Evolutionary conservation across 129 eudicot genomes (phyloP).

Genomic region (Kitagawia praeruptora): DNA sequence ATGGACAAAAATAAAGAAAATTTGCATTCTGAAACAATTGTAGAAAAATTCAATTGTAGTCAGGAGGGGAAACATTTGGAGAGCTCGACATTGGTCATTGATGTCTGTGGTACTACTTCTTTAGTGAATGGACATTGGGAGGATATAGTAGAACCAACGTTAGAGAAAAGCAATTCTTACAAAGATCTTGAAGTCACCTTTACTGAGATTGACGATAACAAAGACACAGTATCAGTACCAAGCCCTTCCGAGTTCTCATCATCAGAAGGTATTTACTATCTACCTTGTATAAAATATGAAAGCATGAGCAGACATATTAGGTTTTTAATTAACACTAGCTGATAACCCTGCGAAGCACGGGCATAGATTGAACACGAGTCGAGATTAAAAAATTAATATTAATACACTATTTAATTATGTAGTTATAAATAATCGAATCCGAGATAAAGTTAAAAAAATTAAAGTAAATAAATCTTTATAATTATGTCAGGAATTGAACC

Average conservation of each 20-base stretch:
- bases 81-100: not conserved
- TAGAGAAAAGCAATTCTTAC: conserved; percentile 10
- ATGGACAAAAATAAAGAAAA: conserved; percentile 15
- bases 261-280: conserved; percentile 27
- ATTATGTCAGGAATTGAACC: too few species aligned
- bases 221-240: not conserved
- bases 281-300: not conserved
- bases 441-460: too few species aligned
- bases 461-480: too few species aligned
- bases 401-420: too few species aligned
- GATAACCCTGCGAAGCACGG: too few species aligned
- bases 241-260: conserved; percentile 10
- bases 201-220: not conserved
- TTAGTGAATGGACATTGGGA: conserved; percentile 8
- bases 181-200: conserved; percentile 11
- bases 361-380: too few species aligned
- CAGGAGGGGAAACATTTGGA: conserved; percentile 15
- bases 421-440: too few species aligned
- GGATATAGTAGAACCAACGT: not conserved
- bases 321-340: not conserved
- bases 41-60: conserved; percentile 8
- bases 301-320: not conserved
- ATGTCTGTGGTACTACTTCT: not conserved
- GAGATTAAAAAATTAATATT: too few species aligned
- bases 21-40: conserved; percentile 10